Percentiles rank a stretch among this genome's conserved stretches.
Conservation (phyloP, 2,329 filamentous ascomycete species). For the Talaromyces albobiverticillius region DNA sequence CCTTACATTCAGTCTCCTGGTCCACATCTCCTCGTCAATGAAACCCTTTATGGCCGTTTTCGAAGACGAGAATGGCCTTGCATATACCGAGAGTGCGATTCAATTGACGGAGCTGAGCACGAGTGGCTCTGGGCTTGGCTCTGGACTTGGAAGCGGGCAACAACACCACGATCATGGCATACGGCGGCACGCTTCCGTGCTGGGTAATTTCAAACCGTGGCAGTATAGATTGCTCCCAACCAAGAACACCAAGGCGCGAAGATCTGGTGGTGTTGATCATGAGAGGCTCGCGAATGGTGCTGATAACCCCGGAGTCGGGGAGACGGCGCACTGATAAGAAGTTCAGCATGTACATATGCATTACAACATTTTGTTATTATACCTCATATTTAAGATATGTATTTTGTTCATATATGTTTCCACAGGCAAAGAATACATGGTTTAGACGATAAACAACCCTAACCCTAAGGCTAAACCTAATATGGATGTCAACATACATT, state of each 20-base stretch:
- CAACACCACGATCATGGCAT: neutral
- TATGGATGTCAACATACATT: too few species aligned
- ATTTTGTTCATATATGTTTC: too few species aligned
- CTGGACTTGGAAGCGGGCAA: neutral
- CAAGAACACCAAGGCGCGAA: neutral
- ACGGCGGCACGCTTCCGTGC: neutral
- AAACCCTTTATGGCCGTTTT: neutral
- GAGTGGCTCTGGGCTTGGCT: neutral
- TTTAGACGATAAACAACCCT: too few species aligned
- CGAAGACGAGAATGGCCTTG: neutral
- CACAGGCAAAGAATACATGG: too few species aligned
- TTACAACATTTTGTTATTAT: too few species aligned
- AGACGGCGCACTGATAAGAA: neutral
- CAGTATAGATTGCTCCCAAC: neutral
- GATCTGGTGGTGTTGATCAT: too few species aligned
- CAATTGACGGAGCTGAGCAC: neutral
- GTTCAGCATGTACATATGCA: neutral
- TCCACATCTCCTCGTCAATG: neutral
- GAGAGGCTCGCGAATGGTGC: neutral
- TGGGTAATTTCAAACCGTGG: neutral
- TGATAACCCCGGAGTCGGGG: neutral
- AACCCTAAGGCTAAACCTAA: too few species aligned
- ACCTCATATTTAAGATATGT: too few species aligned
- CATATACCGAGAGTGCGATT: neutral
- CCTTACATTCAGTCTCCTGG: neutral